Percentiles rank a stretch among this genome's conserved stretches.
phyloP scores from a whole-genome alignment of 768 basidiomycete genomes.

The Amanita fuliginea region DNA sequence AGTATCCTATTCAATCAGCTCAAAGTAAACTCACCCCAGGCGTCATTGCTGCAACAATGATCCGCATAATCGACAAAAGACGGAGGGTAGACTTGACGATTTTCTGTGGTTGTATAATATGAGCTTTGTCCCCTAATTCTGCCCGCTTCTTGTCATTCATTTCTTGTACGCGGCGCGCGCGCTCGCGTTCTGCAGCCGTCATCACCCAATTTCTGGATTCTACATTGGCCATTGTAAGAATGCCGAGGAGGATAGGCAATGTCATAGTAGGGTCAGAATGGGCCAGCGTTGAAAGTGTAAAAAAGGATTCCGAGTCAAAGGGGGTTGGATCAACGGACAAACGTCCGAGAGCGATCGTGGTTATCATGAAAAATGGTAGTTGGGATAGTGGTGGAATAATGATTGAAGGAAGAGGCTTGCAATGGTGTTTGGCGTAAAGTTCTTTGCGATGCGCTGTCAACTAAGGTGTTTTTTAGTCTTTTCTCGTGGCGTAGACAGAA shows the following conservation, averaged over 20 bases:
- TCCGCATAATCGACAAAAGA: slow-evolving; percentile 50
- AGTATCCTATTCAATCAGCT: slow-evolving; percentile 5
- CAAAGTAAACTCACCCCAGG: slow-evolving; percentile 47
- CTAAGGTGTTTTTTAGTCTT: slow-evolving; percentile 19
- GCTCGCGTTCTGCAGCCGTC: slow-evolving; percentile 43
- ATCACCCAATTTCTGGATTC: slow-evolving; percentile 70
- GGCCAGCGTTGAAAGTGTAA: slow-evolving; percentile 59
- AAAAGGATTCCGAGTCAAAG: slow-evolving; percentile 68
- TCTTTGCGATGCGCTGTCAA: slow-evolving; percentile 43
- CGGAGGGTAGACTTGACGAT: slow-evolving; percentile 47
- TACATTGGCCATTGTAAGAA: slow-evolving; percentile 70
- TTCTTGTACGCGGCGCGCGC: slow-evolving; percentile 34
- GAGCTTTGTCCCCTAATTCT: slow-evolving; percentile 30
- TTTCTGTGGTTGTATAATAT: slow-evolving; percentile 24
- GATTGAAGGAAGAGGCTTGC: slow-evolving; percentile 47
- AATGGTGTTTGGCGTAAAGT: slow-evolving; percentile 48
- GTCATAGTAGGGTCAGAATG: slow-evolving; percentile 63
- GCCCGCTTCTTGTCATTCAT: slow-evolving; percentile 36
- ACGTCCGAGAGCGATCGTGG: slow-evolving; percentile 45
- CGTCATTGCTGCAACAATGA: slow-evolving; percentile 53
- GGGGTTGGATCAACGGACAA: slow-evolving; percentile 50
- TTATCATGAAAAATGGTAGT: slow-evolving; percentile 62
- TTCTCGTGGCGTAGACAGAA: neutral
- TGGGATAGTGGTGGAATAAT: slow-evolving; percentile 53
- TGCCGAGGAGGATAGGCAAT: slow-evolving; percentile 60